A percentile compares a stretch with the other conserved stretches of the same genome.
phyloP scores from a whole-genome alignment of 1,284 basidiomycete species.

The Pterula multifida region DNA sequence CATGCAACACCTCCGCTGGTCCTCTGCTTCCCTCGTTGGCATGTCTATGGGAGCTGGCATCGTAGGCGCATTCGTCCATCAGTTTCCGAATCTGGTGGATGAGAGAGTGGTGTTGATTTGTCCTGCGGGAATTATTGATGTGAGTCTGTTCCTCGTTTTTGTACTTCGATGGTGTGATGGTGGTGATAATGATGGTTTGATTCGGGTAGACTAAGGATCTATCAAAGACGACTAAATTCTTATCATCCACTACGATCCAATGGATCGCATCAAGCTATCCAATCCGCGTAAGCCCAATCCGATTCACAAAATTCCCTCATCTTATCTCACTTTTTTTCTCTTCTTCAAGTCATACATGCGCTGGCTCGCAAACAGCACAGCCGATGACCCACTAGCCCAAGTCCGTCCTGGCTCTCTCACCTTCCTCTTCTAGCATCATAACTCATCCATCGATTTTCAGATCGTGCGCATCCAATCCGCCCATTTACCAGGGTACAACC shows the following conservation, averaged over 20 bases:
- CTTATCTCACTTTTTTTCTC: not conserved
- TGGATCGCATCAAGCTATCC: slow-evolving; percentile 45
- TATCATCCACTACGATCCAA: slow-evolving; percentile 60
- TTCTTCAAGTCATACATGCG: slow-evolving; percentile 17
- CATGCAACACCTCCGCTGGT: slow-evolving; percentile 66
- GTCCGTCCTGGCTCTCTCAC: slow-evolving; percentile 13
- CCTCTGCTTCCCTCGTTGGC: slow-evolving; percentile 48
- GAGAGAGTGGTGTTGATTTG: slow-evolving; percentile 35
- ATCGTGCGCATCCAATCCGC: slow-evolving; percentile 64
- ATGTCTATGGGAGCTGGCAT: slow-evolving; percentile 56
- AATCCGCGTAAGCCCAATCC: slow-evolving; percentile 30
- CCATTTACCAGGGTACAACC: slow-evolving; percentile 58
- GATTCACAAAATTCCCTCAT: not conserved
- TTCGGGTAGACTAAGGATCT: slow-evolving; percentile 42
- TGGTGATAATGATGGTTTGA: slow-evolving; percentile 1
- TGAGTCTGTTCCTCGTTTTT: slow-evolving; percentile 9
- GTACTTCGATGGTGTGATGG: too few species aligned
- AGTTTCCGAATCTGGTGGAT: slow-evolving; percentile 36
- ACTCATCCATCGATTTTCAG: slow-evolving; percentile 13
- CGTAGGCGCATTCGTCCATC: slow-evolving; percentile 32
- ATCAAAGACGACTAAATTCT: slow-evolving; percentile 57
- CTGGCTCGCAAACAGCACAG: slow-evolving; percentile 12
- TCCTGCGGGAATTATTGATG: slow-evolving; percentile 37
- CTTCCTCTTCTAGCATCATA: not conserved
- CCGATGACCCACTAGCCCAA: slow-evolving; percentile 24